Evolutionary conservation across 2,329 filamentous ascomycete species (phyloP).

Genomic region (Biscogniauxia mediterranea): DNA sequence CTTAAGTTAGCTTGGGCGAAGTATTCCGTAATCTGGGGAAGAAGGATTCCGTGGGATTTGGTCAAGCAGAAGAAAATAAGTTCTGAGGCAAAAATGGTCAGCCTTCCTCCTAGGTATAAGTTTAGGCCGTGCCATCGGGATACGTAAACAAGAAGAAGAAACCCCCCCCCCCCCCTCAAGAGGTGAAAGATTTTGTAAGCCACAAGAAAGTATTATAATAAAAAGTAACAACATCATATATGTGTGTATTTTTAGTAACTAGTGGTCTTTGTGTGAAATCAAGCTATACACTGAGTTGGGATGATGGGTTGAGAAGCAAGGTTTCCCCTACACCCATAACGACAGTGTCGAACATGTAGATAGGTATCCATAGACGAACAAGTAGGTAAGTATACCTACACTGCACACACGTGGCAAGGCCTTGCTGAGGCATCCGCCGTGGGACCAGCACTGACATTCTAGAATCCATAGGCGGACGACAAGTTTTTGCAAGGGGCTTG

Average conservation of each 20-base stretch:
- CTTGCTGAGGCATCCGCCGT: neutral
- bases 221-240: neutral
- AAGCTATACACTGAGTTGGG: slow-evolving; percentile 2
- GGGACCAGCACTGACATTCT: neutral
- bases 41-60: slow-evolving; percentile 4
- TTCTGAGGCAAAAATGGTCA: neutral
- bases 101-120: neutral
- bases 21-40: slow-evolving; percentile 2
- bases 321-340: neutral
- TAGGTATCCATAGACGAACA: too few relatives aligned
- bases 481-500: neutral
- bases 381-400: neutral
- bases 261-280: too few relatives aligned
- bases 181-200: neutral
- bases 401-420: neutral
- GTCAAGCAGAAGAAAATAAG: neutral
- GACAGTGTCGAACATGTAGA: neutral
- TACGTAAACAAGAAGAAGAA: neutral
- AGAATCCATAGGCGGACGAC: neutral
- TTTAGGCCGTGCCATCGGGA: neutral
- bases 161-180: too few relatives aligned
- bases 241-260: too few relatives aligned
- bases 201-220: neutral
- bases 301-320: neutral
- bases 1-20: slow-evolving; percentile 10